phyloP scores from a whole-genome alignment of 805 yeast genomes.

The Monosporozyma unispora region DNA sequence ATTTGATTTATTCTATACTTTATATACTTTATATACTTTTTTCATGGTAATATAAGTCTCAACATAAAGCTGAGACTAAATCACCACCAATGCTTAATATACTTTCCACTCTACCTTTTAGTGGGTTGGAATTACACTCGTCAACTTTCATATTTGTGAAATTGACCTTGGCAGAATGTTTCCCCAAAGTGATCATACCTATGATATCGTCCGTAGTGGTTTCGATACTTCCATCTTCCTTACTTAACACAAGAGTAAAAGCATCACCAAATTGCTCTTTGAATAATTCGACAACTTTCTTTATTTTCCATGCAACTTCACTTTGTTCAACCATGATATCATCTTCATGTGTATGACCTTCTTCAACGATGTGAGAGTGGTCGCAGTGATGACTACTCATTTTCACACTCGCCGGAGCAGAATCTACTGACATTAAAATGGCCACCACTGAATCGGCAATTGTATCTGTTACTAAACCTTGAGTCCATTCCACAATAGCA shows the following conservation, averaged over 20 bases:
- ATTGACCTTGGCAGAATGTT: conserved; percentile 59
- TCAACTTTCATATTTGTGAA: conserved; percentile 56
- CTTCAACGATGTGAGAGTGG: conserved; percentile 32
- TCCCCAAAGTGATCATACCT: conserved; percentile 68
- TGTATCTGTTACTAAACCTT: conserved; percentile 81
- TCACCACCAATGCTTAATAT: conserved; percentile 69
- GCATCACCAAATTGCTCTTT: conserved; percentile 85
- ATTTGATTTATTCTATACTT: background rate
- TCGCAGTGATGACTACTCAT: conserved; percentile 54
- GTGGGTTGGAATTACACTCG: conserved; percentile 61
- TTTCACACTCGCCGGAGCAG: conserved; percentile 92
- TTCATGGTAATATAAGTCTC: conserved; percentile 11
- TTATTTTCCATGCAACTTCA: conserved; percentile 32
- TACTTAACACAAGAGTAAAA: conserved; percentile 30
- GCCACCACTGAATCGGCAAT: conserved; percentile 92
- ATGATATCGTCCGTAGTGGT: conserved; percentile 30
- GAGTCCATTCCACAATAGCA: conserved; percentile 81
- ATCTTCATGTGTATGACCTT: conserved; percentile 30
- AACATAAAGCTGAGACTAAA: conserved; percentile 76
- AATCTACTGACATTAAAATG: conserved; percentile 81
- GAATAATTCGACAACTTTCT: conserved; percentile 53
- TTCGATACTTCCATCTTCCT: conserved; percentile 8
- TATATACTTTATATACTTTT: background rate
- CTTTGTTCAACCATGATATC: conserved; percentile 11
- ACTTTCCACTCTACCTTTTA: conserved; percentile 75